phyloP scores from a whole-genome alignment of 768 basidiomycete genomes.

The Tricholoma bakamatsutake region DNA sequence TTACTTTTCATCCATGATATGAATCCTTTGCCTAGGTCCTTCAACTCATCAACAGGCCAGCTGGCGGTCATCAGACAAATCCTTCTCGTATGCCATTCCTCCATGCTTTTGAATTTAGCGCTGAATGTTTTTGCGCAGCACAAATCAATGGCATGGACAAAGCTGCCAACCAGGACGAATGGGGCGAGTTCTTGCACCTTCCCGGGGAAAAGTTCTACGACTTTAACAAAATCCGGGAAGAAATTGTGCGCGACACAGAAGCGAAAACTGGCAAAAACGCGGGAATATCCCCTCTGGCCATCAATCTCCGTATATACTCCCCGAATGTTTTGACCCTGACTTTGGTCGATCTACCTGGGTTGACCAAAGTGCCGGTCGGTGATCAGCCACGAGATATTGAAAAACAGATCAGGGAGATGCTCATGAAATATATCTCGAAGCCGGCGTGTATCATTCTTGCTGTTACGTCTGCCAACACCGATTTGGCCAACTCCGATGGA shows the following conservation, averaged over 20 bases:
- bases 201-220: slow-evolving; percentile 98
- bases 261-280: slow-evolving; percentile 98
- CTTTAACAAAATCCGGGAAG: slow-evolving; percentile 93
- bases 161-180: slow-evolving; percentile 87
- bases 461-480: slow-evolving; percentile 92
- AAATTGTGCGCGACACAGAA: slow-evolving; percentile 96
- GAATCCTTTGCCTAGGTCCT: slow-evolving; percentile 51
- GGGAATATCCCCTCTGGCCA: slow-evolving; percentile 94
- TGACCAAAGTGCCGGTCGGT: slow-evolving; percentile 93
- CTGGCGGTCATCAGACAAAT: slow-evolving; percentile 30
- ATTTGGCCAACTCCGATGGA: slow-evolving; percentile 98
- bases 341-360: slow-evolving; percentile 93
- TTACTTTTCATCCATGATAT: background rate
- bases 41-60: slow-evolving; percentile 87
- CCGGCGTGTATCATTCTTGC: slow-evolving; percentile 96
- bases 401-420: slow-evolving; percentile 95
- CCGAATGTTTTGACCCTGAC: slow-evolving; percentile 97
- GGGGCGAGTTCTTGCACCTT: slow-evolving; percentile 97
- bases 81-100: slow-evolving; percentile 32
- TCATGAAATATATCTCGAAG: slow-evolving; percentile 91
- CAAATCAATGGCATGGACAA: slow-evolving; percentile 53
- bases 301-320: slow-evolving; percentile 96
- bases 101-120: background rate
- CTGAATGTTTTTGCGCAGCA: slow-evolving; percentile 23
- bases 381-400: slow-evolving; percentile 98